Evolutionary conservation across 1,139 yeast genomes (phyloP).

Genomic region (Zygosaccharomyces pseudobailii): DNA sequence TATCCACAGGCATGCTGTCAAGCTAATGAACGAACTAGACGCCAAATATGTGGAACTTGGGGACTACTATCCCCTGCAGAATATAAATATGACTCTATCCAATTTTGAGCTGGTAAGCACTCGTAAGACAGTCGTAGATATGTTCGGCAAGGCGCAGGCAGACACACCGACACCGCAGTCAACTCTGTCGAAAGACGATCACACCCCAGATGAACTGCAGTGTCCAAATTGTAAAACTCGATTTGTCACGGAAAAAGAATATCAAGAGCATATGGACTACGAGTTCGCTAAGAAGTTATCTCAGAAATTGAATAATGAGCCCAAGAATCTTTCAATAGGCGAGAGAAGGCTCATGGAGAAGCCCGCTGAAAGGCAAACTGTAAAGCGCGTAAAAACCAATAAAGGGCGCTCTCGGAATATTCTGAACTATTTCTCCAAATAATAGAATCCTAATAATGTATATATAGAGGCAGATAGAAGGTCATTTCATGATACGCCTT

Average conservation of each 20-base stretch:
- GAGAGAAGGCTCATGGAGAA: constrained; percentile 25
- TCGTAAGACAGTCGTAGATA: constrained; percentile 47
- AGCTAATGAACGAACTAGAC: constrained; percentile 40
- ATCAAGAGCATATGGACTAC: constrained; percentile 31
- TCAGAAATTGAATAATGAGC: constrained; percentile 30
- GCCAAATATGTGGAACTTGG: constrained; percentile 22
- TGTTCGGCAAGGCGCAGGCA: constrained; percentile 33
- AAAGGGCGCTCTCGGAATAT: constrained; percentile 7
- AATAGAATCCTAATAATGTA: not conserved
- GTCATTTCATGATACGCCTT: not conserved
- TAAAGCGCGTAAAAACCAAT: constrained; percentile 1
- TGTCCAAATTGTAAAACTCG: constrained; percentile 21
- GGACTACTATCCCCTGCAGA: constrained; percentile 45
- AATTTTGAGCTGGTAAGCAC: constrained; percentile 46
- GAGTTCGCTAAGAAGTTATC: constrained; percentile 32
- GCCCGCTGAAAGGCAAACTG: not conserved
- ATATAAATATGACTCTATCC: constrained; percentile 48
- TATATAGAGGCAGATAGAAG: not conserved
- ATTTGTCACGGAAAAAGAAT: constrained; percentile 15
- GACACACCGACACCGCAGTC: constrained; percentile 4
- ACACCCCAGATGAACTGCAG: not conserved
- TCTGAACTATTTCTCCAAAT: constrained; percentile 7
- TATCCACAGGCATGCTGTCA: constrained; percentile 40
- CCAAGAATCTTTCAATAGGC: constrained; percentile 24
- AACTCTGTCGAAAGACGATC: constrained; percentile 5